These are phyloP conservation scores for Pleurotus citrinopileatus DNA, from an alignment of 768 basidiomycete species.

Conservation along the genomic window DNA sequence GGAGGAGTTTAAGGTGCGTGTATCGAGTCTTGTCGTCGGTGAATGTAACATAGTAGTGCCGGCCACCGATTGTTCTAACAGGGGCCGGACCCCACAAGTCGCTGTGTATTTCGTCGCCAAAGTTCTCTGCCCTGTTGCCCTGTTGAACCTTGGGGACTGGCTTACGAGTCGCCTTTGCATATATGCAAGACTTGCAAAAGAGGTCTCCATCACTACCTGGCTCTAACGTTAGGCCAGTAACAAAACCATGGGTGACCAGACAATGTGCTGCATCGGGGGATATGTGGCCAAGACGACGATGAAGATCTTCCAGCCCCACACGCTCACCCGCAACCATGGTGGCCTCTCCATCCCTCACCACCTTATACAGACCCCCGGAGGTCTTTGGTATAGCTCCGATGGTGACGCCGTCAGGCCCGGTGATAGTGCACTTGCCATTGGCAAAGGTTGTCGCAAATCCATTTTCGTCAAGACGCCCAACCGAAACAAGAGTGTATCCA, in stretches of 20 bases:
- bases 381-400: conserved; percentile 22
- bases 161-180: conserved; percentile 22
- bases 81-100: conserved; percentile 37
- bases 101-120: conserved; percentile 30
- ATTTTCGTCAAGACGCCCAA: conserved; percentile 31
- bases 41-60: conserved; percentile 29
- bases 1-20: conserved; percentile 22
- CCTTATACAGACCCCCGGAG: conserved; percentile 22
- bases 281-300: conserved; percentile 11
- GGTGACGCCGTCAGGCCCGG: conserved; percentile 13
- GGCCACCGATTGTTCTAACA: conserved; percentile 16
- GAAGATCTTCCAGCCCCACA: conserved; percentile 22
- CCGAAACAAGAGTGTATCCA: conserved; percentile 33
- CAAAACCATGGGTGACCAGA: not conserved
- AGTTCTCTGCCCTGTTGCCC: conserved; percentile 14
- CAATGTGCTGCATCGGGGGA: not conserved
- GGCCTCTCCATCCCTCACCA: conserved; percentile 15
- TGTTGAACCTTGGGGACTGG: conserved; percentile 18
- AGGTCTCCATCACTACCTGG: conserved; percentile 6
- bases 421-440: conserved; percentile 25
- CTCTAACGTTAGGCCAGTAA: conserved; percentile 4
- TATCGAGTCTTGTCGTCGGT: conserved; percentile 29
- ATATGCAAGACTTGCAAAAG: conserved; percentile 22
- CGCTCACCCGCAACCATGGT: conserved; percentile 13
- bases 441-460: conserved; percentile 26